Evolutionary conservation across 495 filamentous ascomycete genomes (phyloP), one percentile per base, ranked within the genome.

Genomic region (Penicillium riverlandense): DNA sequence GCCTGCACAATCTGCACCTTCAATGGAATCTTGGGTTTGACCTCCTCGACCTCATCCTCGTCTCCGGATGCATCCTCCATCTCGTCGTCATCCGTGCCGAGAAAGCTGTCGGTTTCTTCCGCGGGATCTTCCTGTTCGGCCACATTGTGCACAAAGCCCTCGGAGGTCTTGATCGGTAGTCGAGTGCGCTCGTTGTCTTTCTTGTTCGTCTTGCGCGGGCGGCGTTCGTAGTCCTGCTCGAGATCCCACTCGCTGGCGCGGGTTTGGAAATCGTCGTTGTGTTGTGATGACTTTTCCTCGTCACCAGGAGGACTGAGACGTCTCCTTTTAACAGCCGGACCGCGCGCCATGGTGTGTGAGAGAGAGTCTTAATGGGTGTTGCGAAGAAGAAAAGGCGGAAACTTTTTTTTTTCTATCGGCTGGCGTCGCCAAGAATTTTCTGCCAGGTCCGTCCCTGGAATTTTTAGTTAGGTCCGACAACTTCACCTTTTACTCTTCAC

Each of bases 201-300:
- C 57, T 73, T 78, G 61, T 77, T 79, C 41, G 74, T 60, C 55
- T 92, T 90, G 49, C 88, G 75, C 22, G 85, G 82, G 50, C 77
- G 79, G 34, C 76, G 75, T 65, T 95, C 90, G 72, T 97, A 98
- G 54, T 84, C 80, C 52, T 96, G 84, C 65, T 98, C 92, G 37
- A 95, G 74, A 59, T 95, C 77, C 92, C 92, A 96, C 58, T 75
- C 66, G 33, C 71, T 63, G 41, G 69, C 74, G 40, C 61, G 61
- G 45, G 44, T 53, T 52, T 63, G 59, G 38, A 72, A 71, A 28
- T 70, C 65, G 41, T 45, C 59, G 34, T 68, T 55, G 22, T 58
- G 54, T 45, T 53, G 47, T 11, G 68, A 66, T 1, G 61, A 57
- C 35, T 67, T 55, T 11, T 62, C 58, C 6, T 66, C 64, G 7